These are phyloP conservation scores for Globisporangium apiculatum DNA, from an alignment of 352 stramenopile species.

Conservation along the genomic window DNA sequence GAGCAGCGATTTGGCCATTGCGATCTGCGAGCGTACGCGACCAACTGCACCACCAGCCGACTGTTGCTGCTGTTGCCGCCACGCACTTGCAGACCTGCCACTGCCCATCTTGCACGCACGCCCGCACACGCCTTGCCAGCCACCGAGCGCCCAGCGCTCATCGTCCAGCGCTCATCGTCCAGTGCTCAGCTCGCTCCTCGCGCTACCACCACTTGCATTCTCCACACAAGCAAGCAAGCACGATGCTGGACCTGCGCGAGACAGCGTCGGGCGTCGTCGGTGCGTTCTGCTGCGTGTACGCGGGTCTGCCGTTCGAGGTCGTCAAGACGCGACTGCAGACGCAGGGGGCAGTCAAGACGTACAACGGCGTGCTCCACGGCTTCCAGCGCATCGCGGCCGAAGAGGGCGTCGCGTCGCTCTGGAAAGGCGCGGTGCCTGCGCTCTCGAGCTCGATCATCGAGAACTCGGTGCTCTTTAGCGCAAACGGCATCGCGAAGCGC, in stretches of 20 bases:
- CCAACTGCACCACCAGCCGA: too few relatives aligned
- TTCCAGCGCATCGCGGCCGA: conserved; percentile 68
- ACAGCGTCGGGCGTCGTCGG: conserved; percentile 67
- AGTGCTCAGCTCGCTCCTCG: conserved; percentile 25
- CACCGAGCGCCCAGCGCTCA: background rate
- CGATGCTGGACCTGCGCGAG: conserved; percentile 72
- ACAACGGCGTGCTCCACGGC: conserved; percentile 56
- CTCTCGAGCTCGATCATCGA: conserved; percentile 86
- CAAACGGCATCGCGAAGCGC: conserved; percentile 74
- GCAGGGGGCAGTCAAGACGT: conserved; percentile 46
- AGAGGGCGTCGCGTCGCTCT: conserved; percentile 70
- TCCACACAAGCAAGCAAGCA: background rate
- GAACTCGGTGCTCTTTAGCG: conserved; percentile 87
- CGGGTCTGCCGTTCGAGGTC: conserved; percentile 83
- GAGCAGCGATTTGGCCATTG: too few relatives aligned
- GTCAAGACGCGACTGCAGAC: conserved; percentile 85
- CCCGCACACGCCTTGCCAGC: too few relatives aligned
- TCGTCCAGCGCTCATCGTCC: too few relatives aligned
- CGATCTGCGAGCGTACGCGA: too few relatives aligned
- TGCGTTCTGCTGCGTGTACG: conserved; percentile 80
- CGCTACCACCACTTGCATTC: conserved; percentile 8
- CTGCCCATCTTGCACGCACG: too few relatives aligned
- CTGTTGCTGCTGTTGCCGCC: too few relatives aligned
- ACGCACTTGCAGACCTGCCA: too few relatives aligned
- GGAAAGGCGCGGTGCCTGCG: conserved; percentile 82